A percentile compares a stretch with the other conserved stretches of the same genome.
phyloP scores from a whole-genome alignment of 192 early-diverging fungal species.

The Phycomyces blakesleeanus region DNA sequence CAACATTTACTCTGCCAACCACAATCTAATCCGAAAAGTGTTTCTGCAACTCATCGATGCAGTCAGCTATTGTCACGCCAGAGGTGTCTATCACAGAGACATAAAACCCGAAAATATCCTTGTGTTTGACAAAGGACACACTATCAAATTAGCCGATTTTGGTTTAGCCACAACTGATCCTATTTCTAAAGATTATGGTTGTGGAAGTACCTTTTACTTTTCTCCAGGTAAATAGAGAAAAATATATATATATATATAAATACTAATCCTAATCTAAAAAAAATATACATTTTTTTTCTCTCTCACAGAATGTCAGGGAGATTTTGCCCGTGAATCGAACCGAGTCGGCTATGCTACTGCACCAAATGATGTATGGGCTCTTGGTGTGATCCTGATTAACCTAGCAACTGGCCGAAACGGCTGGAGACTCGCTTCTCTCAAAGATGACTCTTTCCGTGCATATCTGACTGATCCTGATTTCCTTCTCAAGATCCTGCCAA shows the following conservation, averaged over 20 bases:
- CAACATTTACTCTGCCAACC: conserved; percentile 68
- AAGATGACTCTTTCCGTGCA: conserved; percentile 78
- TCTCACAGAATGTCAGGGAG: conserved; percentile 59
- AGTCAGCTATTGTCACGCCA: conserved; percentile 66
- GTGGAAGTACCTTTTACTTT: conserved; percentile 69
- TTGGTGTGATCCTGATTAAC: conserved; percentile 89
- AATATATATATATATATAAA: too few species aligned
- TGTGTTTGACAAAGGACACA: conserved; percentile 51
- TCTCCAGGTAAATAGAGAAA: conserved; percentile 49
- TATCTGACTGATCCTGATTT: conserved; percentile 60
- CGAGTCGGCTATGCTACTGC: conserved; percentile 56
- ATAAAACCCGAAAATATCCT: conserved; percentile 83
- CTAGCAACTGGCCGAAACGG: conserved; percentile 81
- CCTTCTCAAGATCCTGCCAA: conserved; percentile 59
- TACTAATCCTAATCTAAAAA: too few species aligned
- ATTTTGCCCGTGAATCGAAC: conserved; percentile 27
- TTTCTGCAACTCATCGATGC: conserved; percentile 85
- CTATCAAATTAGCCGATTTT: conserved; percentile 89
- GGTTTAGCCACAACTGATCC: conserved; percentile 83
- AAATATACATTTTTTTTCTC: neutral
- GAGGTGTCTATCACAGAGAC: conserved; percentile 87
- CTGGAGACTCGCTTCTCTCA: conserved; percentile 64
- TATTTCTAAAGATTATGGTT: conserved; percentile 81
- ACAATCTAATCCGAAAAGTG: conserved; percentile 73
- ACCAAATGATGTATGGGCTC: conserved; percentile 84